Evolutionary conservation across 1,284 basidiomycete species (phyloP), one percentile per base, ranked within the genome.

Genomic region (Agaricales sp.): DNA sequence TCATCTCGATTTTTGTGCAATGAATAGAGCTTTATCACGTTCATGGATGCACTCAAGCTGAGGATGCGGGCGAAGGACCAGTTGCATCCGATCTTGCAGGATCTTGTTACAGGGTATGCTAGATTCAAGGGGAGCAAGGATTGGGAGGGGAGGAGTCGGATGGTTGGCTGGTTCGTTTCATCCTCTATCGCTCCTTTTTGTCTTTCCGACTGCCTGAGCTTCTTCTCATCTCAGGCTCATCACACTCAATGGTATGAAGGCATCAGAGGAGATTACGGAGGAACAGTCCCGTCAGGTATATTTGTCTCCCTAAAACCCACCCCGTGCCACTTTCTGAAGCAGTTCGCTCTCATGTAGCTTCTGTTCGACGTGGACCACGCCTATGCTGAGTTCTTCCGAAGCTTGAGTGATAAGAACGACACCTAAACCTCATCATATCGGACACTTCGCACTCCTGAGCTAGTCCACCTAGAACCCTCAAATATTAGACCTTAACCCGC

Each of bases 341-440:
- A 1, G 47, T 20, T 4, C 24, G 20, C 35, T 43, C 4, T 30
- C 1, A 59, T 16, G 18, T 41, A 97, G 90, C 78, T 98, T 57
- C 75, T 93, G 4, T 99, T 98, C 61, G 96, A 99, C 60, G 89
- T 98, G 46, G 95, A 99, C 58, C 84, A 94, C 57, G 94, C 95
- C 0, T 99, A 99, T 62, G 86, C 88, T 13, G 93, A 96, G 65
- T 99, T 93, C 71, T 96, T 95, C 75, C 74, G 88, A 35, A 92
- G 90, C 59, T 64, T 95, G 50, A 80, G 82, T 52, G 72, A 24
- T 14, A 45, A 26, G 44, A 23, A 22, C 21, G 44, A 24, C 20
- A 8, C 41, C 18, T 43, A 43, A 19, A 11, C 41, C 8, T 43
- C 20, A 19, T 19, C 18, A 43, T 43, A 11, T 37, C 30, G 16